phyloP scores from a whole-genome alignment of 176 grass and related monocot species.

The Saccharum spontaneum region DNA sequence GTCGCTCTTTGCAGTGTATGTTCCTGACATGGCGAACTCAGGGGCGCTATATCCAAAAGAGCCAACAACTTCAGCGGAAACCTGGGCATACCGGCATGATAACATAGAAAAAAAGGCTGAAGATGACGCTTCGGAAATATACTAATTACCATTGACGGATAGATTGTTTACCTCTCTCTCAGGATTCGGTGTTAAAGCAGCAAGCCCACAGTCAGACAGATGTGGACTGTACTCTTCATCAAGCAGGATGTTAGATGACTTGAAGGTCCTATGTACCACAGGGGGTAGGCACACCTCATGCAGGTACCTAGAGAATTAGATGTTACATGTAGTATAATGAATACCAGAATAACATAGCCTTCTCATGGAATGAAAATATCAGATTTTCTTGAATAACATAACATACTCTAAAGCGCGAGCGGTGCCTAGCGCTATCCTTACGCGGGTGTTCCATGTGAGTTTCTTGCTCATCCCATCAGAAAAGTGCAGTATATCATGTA shows the following conservation, averaged over 20 bases:
- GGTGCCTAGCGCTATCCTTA: constrained; percentile 66
- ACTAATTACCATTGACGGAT: neutral
- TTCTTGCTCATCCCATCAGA: constrained; percentile 64
- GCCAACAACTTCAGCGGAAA: constrained; percentile 66
- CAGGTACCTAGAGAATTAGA: constrained; percentile 60
- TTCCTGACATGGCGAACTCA: constrained; percentile 91
- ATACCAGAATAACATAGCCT: neutral
- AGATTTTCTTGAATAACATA: neutral
- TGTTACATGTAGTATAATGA: neutral
- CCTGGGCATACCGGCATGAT: constrained; percentile 33
- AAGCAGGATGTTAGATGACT: constrained; percentile 90
- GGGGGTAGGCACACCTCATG: constrained; percentile 92
- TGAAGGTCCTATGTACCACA: constrained; percentile 81
- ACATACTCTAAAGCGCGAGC: constrained; percentile 96
- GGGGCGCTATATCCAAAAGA: constrained; percentile 96
- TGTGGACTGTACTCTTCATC: constrained; percentile 80
- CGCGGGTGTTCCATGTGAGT: constrained; percentile 76
- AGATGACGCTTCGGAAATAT: neutral
- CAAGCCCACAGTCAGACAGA: constrained; percentile 90
- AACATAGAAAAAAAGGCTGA: neutral
- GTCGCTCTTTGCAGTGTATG: constrained; percentile 79
- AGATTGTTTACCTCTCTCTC: constrained; percentile 74
- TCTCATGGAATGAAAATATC: constrained; percentile 2
- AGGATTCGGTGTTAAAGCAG: constrained; percentile 84
- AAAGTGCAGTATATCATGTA: constrained; percentile 76